phyloP scores from a whole-genome alignment of 495 filamentous ascomycete genomes.

The Lichenothelia convexa region DNA sequence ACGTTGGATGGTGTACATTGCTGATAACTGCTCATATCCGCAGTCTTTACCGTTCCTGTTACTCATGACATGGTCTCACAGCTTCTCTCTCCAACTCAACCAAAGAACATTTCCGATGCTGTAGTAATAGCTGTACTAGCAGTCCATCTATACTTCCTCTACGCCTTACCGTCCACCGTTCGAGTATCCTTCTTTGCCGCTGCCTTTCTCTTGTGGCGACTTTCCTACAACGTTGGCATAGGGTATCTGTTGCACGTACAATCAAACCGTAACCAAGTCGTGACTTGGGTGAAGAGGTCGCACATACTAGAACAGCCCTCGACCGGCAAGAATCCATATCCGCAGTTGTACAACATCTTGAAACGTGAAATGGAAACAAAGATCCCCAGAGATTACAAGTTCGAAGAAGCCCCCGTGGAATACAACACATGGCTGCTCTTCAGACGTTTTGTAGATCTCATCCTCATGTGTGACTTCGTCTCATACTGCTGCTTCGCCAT shows the following conservation, averaged over 20 bases:
- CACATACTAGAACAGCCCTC: constrained; percentile 72
- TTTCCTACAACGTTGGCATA: constrained; percentile 83
- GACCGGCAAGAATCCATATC: constrained; percentile 61
- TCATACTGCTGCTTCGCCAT: constrained; percentile 93
- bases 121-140: constrained; percentile 67
- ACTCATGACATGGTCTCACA: constrained; percentile 99
- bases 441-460: constrained; percentile 81
- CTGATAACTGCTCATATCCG: constrained; percentile 4
- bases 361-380: constrained; percentile 85
- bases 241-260: constrained; percentile 77
- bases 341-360: constrained; percentile 61
- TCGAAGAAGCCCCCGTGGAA: constrained; percentile 82
- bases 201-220: constrained; percentile 81
- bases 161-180: constrained; percentile 43
- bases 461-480: constrained; percentile 95
- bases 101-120: constrained; percentile 80
- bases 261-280: constrained; percentile 69
- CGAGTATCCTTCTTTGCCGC: constrained; percentile 59
- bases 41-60: constrained; percentile 88
- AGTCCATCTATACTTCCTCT: constrained; percentile 52
- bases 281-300: constrained; percentile 72
- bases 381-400: constrained; percentile 83
- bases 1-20: no score
- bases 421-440: constrained; percentile 99
- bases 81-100: constrained; percentile 80